Conservation (phyloP, 139 green algal genomes). For the Chlorella sp. region DNA sequence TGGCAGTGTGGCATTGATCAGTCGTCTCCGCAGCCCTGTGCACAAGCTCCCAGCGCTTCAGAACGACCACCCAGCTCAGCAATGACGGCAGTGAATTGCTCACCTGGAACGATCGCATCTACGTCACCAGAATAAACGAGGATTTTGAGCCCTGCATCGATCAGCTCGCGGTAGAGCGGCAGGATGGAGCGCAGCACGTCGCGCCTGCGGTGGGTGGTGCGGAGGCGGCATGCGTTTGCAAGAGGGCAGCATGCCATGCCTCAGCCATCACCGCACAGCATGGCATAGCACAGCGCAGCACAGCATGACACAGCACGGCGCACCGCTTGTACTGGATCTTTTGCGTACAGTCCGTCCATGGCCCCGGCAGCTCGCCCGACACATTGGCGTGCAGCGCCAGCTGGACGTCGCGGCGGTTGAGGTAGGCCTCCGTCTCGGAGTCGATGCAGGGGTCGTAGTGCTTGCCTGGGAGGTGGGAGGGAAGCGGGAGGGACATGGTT, state of each 20-base stretch:
- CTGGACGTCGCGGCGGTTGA: conserved; percentile 84
- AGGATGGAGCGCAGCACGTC: conserved; percentile 81
- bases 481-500: not conserved
- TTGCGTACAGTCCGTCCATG: conserved; percentile 65
- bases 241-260: no score
- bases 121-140: conserved; percentile 80
- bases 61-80: no score
- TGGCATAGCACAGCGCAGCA: no score
- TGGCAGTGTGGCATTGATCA: no score
- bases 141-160: conserved; percentile 58
- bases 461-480: not conserved
- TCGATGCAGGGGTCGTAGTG: conserved; percentile 86
- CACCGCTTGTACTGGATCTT: conserved; percentile 59
- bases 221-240: no score
- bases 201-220: conserved; percentile 7
- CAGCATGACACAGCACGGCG: not conserved
- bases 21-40: no score
- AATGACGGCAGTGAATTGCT: not conserved
- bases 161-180: conserved; percentile 64
- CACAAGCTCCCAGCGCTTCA: no score
- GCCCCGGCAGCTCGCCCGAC: conserved; percentile 25
- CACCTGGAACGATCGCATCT: conserved; percentile 78
- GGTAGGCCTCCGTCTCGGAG: conserved; percentile 73
- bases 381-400: conserved; percentile 65
- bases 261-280: no score